These are phyloP conservation scores for Pseudogymnoascus sp. DNA, from an alignment of 2,329 filamentous ascomycete genomes.

Conservation along the genomic window DNA sequence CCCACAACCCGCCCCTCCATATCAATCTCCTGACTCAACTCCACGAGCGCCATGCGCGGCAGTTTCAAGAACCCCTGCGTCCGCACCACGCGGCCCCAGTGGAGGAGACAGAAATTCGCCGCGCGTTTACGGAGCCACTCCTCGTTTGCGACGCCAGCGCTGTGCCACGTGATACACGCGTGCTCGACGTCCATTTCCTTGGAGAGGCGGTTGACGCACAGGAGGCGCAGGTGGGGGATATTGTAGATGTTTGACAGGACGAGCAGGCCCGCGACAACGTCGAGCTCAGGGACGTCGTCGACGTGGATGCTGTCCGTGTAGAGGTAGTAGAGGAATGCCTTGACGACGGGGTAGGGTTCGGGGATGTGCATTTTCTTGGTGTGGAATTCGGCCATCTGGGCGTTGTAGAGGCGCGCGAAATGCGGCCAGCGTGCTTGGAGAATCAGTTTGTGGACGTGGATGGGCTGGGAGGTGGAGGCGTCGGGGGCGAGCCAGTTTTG, in stretches of 20 bases:
- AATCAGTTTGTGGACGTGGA: conserved; percentile 92
- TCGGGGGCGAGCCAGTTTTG: conserved; percentile 52
- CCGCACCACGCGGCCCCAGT: conserved; percentile 91
- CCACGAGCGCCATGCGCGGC: conserved; percentile 71
- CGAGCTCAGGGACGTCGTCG: conserved; percentile 54
- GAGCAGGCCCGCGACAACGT: conserved; percentile 84
- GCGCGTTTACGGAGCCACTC: conserved; percentile 89
- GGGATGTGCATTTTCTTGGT: conserved; percentile 97
- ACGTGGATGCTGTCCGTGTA: conserved; percentile 85
- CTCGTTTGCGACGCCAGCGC: conserved; percentile 80
- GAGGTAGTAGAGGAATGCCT: conserved; percentile 89
- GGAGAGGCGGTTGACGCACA: conserved; percentile 84
- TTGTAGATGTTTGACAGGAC: conserved; percentile 99
- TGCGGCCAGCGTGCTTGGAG: conserved; percentile 94
- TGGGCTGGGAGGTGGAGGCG: conserved; percentile 66
- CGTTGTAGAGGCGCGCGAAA: conserved; percentile 82
- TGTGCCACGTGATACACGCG: conserved; percentile 93
- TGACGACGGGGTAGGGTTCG: conserved; percentile 88
- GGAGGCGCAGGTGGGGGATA: conserved; percentile 81
- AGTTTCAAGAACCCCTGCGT: conserved; percentile 79
- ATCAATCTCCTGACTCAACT: conserved; percentile 88
- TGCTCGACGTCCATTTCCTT: conserved; percentile 91
- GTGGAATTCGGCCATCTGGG: conserved; percentile 96
- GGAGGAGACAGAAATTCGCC: conserved; percentile 78
- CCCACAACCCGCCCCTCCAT: conserved; percentile 87